phyloP scores from a whole-genome alignment of 202 grass and related monocot species.

The Zizania palustris region DNA sequence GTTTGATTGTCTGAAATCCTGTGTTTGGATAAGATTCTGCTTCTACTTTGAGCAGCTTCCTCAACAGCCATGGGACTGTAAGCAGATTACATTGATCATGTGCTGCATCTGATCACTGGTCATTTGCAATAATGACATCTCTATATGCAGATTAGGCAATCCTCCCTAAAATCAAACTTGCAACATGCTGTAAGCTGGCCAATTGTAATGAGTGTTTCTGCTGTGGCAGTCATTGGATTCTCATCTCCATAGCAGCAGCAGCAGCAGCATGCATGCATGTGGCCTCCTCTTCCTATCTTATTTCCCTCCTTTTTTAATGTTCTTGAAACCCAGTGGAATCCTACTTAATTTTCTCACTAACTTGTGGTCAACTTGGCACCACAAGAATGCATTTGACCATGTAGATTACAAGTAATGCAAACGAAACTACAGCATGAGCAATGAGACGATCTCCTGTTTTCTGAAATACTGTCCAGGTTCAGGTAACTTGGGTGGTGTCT shows the following conservation, averaged over 20 bases:
- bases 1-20: background rate
- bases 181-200: slow-evolving; percentile 50
- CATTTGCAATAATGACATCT: background rate
- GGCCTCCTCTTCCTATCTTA: slow-evolving; percentile 4
- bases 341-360: slow-evolving; percentile 14
- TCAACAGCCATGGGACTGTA: slow-evolving; percentile 10
- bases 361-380: slow-evolving; percentile 35
- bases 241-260: slow-evolving; percentile 24
- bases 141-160: slow-evolving; percentile 35
- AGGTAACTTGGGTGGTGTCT: background rate
- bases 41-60: slow-evolving; percentile 17
- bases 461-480: background rate
- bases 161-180: slow-evolving; percentile 33
- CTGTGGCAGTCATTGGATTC: slow-evolving; percentile 55
- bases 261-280: slow-evolving; percentile 31
- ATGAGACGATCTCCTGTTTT: background rate
- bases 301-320: background rate
- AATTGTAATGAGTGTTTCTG: slow-evolving; percentile 43
- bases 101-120: slow-evolving; percentile 11
- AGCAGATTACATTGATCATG: background rate
- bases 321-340: slow-evolving; percentile 22
- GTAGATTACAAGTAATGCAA: slow-evolving; percentile 8
- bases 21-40: slow-evolving; percentile 18
- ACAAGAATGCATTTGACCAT: slow-evolving; percentile 6
- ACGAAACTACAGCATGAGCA: background rate